Conservation (phyloP, 257 asterid genomes). For the Perilla frutescens region DNA sequence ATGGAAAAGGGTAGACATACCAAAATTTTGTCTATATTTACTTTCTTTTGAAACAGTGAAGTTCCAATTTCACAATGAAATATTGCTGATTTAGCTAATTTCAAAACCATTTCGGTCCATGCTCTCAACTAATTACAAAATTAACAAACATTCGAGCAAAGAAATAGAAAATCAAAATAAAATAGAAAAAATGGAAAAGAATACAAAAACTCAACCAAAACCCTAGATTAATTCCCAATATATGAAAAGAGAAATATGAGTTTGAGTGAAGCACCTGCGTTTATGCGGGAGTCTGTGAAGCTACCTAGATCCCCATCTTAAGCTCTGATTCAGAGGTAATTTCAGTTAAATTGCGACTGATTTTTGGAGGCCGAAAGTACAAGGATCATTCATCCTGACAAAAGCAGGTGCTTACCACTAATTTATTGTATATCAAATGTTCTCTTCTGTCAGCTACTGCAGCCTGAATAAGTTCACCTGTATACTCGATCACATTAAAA, state of each 20-base stretch:
- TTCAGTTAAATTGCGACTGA: too few species aligned
- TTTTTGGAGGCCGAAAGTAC: too few species aligned
- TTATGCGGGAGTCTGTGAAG: not conserved
- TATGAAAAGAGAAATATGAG: not conserved
- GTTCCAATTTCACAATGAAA: not conserved
- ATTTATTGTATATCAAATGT: conserved; percentile 80
- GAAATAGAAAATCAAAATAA: not conserved
- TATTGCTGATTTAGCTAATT: not conserved
- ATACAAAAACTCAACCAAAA: not conserved
- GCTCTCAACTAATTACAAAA: not conserved
- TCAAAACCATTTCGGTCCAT: not conserved
- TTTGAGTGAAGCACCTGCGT: not conserved
- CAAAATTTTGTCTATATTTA: not conserved
- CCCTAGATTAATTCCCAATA: not conserved
- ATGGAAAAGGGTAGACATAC: not conserved
- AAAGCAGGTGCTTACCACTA: conserved; percentile 73
- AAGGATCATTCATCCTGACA: conserved; percentile 27
- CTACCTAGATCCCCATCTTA: not conserved
- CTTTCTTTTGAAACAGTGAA: not conserved
- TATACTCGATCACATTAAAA: conserved; percentile 82
- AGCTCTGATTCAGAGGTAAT: too few species aligned
- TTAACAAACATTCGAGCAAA: not conserved
- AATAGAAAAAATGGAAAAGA: not conserved
- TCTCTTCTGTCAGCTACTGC: conserved; percentile 96
- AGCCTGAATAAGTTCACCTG: conserved; percentile 93